Conservation (phyloP, 352 stramenopile genomes). For the Phytopythium oedochilum region DNA sequence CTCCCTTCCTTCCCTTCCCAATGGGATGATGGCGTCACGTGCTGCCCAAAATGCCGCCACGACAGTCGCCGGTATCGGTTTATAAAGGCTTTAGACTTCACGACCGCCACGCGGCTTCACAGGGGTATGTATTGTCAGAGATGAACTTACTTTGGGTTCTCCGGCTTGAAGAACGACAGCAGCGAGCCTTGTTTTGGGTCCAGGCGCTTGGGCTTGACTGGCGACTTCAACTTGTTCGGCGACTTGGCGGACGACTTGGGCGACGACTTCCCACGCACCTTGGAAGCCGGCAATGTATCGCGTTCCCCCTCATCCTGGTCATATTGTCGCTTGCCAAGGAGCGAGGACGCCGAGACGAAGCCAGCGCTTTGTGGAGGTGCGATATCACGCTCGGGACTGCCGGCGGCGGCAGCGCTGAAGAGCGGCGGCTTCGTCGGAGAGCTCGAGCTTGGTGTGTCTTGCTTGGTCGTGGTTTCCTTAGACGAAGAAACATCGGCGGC, state of each 20-base stretch:
- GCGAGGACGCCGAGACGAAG: slow-evolving; percentile 40
- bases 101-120: no score
- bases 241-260: slow-evolving; percentile 8
- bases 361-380: not conserved
- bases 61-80: slow-evolving; percentile 9
- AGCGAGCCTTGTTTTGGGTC: slow-evolving; percentile 40
- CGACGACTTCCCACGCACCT: slow-evolving; percentile 3
- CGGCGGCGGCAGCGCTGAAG: not conserved
- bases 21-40: slow-evolving; percentile 6
- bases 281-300: no score
- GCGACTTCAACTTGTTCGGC: slow-evolving; percentile 3
- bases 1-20: not conserved
- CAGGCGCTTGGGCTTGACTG: slow-evolving; percentile 2
- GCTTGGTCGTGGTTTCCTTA: slow-evolving; percentile 13
- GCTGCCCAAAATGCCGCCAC: slow-evolving; percentile 3
- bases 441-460: not conserved
- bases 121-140: not conserved
- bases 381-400: not conserved
- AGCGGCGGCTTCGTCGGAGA: not conserved
- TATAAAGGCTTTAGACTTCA: no score
- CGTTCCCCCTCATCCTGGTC: not conserved
- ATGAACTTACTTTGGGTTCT: slow-evolving; percentile 30
- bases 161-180: slow-evolving; percentile 39
- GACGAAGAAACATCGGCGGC: slow-evolving; percentile 4
- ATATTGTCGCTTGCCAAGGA: slow-evolving; percentile 34